Conservation (phyloP, 257 asterid genomes). For the Marsdenia floribunda region DNA sequence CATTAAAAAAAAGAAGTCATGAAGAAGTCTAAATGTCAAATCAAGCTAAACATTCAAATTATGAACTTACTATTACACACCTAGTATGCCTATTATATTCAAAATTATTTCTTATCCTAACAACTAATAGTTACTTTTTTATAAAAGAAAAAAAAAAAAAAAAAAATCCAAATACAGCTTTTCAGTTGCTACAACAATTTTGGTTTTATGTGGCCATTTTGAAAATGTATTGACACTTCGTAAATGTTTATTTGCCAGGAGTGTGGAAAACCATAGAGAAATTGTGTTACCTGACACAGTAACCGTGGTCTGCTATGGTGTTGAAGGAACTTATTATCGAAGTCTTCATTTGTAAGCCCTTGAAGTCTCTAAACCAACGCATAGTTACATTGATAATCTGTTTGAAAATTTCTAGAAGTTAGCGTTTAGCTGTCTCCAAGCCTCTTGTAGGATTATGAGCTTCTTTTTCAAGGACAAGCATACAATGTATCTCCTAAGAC, state of each 20-base stretch:
- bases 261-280: constrained; percentile 38
- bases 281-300: constrained; percentile 49
- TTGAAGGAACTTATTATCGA: constrained; percentile 70
- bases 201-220: constrained; percentile 12
- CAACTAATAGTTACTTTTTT: too few species aligned
- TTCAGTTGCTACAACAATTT: constrained; percentile 10
- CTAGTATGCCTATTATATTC: too few species aligned
- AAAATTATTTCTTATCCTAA: too few species aligned
- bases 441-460: not conserved
- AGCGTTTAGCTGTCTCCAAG: not conserved
- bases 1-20: too few species aligned
- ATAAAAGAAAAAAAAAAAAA: too few species aligned
- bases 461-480: not conserved
- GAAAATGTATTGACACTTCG: not conserved
- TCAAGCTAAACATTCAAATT: too few species aligned
- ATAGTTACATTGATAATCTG: not conserved
- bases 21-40: too few species aligned
- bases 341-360: constrained; percentile 73
- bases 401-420: not conserved
- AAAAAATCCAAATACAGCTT: too few species aligned
- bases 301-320: constrained; percentile 67
- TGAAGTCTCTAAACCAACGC: not conserved
- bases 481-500: not conserved
- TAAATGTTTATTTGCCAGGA: constrained; percentile 29
- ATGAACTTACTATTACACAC: too few species aligned